Base-by-base conservation (phyloP, 2,329 filamentous ascomycete species). In the Colletotrichum euphorbiae region DNA sequence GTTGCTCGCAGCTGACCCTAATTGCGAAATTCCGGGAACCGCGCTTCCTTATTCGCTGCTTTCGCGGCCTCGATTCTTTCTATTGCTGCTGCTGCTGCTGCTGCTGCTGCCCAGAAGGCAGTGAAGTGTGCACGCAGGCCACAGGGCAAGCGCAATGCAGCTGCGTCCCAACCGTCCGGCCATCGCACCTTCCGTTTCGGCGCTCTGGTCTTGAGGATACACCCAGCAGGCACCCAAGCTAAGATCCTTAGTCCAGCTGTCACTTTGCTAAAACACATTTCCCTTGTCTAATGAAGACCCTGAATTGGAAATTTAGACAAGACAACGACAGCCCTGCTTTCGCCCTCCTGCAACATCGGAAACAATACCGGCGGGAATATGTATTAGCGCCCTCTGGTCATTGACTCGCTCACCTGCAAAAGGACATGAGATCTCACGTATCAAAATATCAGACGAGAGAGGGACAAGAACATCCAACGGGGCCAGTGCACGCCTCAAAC, bases 401-500 rank as follows among this genome's bases (percentile, higher is more conserved):
- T 64, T 58, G 65, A 68, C 65, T 68, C 52, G 46, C 48, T 66
- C n/a, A 17, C 19, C 31, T 36, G 15, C 65, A 57, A 58, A 64
- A 58, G 40, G 40, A 58, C 60, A 46, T 52, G 52, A 40, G 21
- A 54, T 40, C 31, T 48, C 58, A 58, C 38, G 65, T 64, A 64
- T 68, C 65, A 64, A 67, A 68, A 68, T 51, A 64, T 45, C 52
- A 64, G 60, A 68, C 60, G 65, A 68, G 52, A 48, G 38, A 33
- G 19, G 24, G 31, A 58, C 52, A 46, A 64, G 51, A 52, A 5
- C 24, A 6, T 59, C 38, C 59, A 52, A 51, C 52, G 28, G 28
- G 48, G 55, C 46, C 43, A 28, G 45, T 60, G 62, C 48, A 40
- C 48, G 19, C 36, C 43, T 19, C 40, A 55, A 68, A 65, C 54